Evolutionary conservation across 2,329 filamentous ascomycete genomes (phyloP).

Genomic region (Penicillium sp.): DNA sequence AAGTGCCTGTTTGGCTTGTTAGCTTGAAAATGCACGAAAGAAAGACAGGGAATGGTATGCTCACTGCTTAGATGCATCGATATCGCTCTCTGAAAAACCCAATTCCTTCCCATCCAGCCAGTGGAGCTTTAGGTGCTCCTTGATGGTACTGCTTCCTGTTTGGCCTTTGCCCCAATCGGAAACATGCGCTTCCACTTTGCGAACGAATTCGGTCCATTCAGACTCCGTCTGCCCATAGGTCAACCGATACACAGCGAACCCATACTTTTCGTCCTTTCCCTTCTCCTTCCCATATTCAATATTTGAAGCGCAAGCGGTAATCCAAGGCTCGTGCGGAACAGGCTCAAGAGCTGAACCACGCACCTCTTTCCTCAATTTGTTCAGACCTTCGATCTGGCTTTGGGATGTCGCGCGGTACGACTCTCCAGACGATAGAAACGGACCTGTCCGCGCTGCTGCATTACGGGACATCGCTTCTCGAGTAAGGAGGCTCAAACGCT

Average conservation of each 20-base stretch:
- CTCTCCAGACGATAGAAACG: not conserved
- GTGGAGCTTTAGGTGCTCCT: constrained; percentile 17
- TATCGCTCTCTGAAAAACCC: constrained; percentile 13
- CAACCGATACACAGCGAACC: constrained; percentile 21
- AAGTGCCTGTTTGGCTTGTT: constrained; percentile 10
- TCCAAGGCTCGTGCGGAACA: constrained; percentile 17
- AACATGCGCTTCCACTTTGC: constrained; percentile 18
- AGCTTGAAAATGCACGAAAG: not conserved
- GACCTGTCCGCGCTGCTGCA: not conserved
- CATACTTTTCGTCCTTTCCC: not conserved
- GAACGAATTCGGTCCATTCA: constrained; percentile 18
- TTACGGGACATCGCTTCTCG: not conserved
- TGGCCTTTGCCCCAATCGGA: constrained; percentile 21
- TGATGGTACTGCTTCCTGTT: constrained; percentile 15
- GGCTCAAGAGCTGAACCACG: constrained; percentile 9
- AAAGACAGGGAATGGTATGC: not conserved
- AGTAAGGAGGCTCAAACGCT: constrained; percentile 7
- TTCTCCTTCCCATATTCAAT: not conserved
- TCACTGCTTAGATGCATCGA: constrained; percentile 10
- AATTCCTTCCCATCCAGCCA: constrained; percentile 22
- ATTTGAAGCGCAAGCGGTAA: not conserved
- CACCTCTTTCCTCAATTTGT: constrained; percentile 8
- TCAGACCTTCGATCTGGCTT: constrained; percentile 9
- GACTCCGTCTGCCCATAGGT: constrained; percentile 15
- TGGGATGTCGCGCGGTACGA: not conserved